phyloP scores from a whole-genome alignment of 2,329 filamentous ascomycete species.

The Davidsoniella australis region DNA sequence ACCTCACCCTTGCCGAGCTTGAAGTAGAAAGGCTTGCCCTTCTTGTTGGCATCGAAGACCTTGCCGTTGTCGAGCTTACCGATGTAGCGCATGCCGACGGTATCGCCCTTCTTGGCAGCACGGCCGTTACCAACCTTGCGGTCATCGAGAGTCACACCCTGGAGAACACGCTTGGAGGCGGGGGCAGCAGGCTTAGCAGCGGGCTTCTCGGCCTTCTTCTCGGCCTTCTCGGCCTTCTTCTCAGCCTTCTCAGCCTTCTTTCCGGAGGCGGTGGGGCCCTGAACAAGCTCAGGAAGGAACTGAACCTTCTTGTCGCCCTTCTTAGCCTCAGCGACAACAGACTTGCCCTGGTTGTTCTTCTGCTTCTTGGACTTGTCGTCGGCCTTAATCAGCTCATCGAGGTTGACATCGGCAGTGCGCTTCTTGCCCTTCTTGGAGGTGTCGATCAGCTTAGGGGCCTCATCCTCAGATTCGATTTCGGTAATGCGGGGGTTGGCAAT shows the following conservation, averaged over 20 bases:
- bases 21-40: conserved; percentile 93
- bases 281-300: conserved; percentile 97
- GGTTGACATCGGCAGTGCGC: conserved; percentile 63
- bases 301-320: conserved; percentile 86
- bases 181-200: conserved; percentile 21
- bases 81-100: conserved; percentile 90
- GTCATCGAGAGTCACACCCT: conserved; percentile 88
- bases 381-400: conserved; percentile 69
- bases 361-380: conserved; percentile 83
- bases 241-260: conserved; percentile 53
- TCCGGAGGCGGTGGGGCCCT: conserved; percentile 67
- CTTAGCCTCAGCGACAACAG: conserved; percentile 45
- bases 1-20: conserved; percentile 89
- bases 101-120: conserved; percentile 76
- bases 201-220: conserved; percentile 67
- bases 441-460: conserved; percentile 43
- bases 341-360: conserved; percentile 95
- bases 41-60: conserved; percentile 98
- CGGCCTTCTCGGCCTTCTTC: conserved; percentile 98
- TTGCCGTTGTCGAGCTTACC: conserved; percentile 91
- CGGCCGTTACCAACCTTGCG: conserved; percentile 79
- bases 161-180: conserved; percentile 58
- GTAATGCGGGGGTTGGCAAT: conserved; percentile 66
- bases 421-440: conserved; percentile 63
- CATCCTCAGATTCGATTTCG: conserved; percentile 67